Evolutionary conservation across 2,329 filamentous ascomycete species (phyloP).

Genomic region (Aspergillus pseudoviridinutans): DNA sequence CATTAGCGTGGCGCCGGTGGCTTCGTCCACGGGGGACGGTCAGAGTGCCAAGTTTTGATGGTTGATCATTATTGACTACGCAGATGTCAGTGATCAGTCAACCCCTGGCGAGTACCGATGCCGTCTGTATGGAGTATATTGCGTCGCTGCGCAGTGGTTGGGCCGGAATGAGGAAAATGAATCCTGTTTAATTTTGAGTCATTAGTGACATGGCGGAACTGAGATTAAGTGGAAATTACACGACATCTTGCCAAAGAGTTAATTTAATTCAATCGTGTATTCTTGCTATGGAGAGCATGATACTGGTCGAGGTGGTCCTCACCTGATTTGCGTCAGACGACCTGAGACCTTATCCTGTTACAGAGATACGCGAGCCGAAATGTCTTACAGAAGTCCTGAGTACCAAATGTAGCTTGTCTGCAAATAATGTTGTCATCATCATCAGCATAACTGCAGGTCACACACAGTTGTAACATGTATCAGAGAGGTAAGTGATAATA

Average conservation of each 20-base stretch:
- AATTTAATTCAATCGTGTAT: not conserved
- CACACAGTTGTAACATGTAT: no score
- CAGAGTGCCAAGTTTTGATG: constrained; percentile 17
- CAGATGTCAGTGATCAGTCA: constrained; percentile 2
- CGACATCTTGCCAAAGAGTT: not conserved
- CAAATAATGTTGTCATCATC: no score
- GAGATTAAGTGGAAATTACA: not conserved
- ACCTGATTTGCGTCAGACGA: no score
- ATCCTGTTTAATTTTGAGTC: not conserved
- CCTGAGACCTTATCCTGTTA: no score
- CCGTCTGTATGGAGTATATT: not conserved
- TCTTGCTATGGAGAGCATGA: no score
- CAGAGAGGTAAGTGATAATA: not conserved
- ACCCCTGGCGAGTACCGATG: not conserved
- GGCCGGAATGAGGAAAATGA: not conserved
- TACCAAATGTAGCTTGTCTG: no score
- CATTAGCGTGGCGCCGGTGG: constrained; percentile 11
- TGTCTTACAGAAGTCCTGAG: no score
- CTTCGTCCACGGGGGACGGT: constrained; percentile 1
- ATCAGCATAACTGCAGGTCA: no score
- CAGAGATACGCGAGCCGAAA: no score
- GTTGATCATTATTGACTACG: constrained; percentile 6
- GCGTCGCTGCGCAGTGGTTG: not conserved
- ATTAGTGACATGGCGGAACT: not conserved
- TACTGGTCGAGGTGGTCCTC: no score